Conservation (phyloP, 2,329 filamentous ascomycete species). For the Waltergamsia citrina region DNA sequence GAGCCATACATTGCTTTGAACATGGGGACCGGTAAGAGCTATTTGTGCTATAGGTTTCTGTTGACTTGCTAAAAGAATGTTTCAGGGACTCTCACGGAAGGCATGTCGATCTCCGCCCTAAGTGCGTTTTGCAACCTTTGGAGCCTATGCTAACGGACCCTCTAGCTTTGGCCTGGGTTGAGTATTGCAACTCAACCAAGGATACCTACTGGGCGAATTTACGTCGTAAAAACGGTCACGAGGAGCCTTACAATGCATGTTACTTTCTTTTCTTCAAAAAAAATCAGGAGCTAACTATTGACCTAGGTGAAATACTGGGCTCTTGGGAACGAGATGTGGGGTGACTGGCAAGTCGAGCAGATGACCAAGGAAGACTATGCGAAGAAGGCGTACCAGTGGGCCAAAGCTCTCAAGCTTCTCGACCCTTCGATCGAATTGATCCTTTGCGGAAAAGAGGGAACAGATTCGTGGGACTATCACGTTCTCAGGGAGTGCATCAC, state of each 20-base stretch:
- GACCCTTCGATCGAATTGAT: slow-evolving; percentile 63
- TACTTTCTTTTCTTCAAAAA: too few relatives aligned
- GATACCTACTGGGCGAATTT: slow-evolving; percentile 78
- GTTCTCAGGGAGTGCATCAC: slow-evolving; percentile 60
- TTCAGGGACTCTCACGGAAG: slow-evolving; percentile 27
- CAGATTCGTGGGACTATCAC: slow-evolving; percentile 62
- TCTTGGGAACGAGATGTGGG: slow-evolving; percentile 67
- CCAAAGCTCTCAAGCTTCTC: slow-evolving; percentile 61
- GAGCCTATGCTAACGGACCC: too few relatives aligned
- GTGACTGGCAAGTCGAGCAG: slow-evolving; percentile 58
- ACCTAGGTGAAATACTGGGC: slow-evolving; percentile 80
- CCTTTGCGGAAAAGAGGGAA: slow-evolving; percentile 64
- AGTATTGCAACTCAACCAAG: slow-evolving; percentile 74
- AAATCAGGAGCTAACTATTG: background rate
- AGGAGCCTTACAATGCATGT: slow-evolving; percentile 71
- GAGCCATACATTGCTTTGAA: slow-evolving; percentile 76
- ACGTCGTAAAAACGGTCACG: slow-evolving; percentile 63
- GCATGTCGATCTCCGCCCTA: slow-evolving; percentile 9
- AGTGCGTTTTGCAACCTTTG: too few relatives aligned
- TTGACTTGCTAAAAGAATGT: slow-evolving; percentile 3
- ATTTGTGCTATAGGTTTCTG: background rate
- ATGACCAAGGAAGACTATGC: slow-evolving; percentile 63
- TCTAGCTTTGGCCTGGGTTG: slow-evolving; percentile 61
- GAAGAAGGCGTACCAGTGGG: slow-evolving; percentile 61
- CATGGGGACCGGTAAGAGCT: slow-evolving; percentile 59